Evolutionary conservation across 805 yeast genomes (phyloP).

Genomic region (Ascoidea rubescens): DNA sequence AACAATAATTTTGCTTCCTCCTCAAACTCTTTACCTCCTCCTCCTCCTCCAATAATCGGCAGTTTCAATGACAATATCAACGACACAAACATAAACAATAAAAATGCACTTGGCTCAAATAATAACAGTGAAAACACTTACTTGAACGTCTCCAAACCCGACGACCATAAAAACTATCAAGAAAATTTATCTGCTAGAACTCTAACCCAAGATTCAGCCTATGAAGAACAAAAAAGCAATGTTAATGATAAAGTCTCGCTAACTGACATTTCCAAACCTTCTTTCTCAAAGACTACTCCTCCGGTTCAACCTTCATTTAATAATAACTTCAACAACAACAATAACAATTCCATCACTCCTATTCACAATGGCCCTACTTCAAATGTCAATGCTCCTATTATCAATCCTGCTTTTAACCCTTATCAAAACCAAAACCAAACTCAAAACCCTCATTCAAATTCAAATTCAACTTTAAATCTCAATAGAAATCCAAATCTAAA

Average conservation of each 20-base stretch:
- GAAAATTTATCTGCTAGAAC: background rate
- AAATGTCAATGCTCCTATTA: too few relatives aligned
- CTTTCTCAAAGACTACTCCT: background rate
- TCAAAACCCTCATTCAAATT: too few relatives aligned
- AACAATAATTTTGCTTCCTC: background rate
- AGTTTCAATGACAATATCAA: conserved; percentile 1
- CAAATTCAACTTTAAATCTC: too few relatives aligned
- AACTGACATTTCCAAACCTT: background rate
- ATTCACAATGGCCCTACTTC: too few relatives aligned
- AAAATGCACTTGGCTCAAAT: background rate
- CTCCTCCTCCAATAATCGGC: conserved; percentile 1
- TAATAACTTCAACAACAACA: background rate
- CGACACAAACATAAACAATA: background rate
- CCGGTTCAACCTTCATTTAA: background rate
- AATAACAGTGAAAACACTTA: background rate
- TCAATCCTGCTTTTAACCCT: too few relatives aligned
- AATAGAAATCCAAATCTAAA: background rate
- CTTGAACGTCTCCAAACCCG: background rate
- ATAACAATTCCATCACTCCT: background rate
- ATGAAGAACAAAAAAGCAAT: background rate
- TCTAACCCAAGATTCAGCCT: too few relatives aligned
- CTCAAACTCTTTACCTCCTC: conserved; percentile 6
- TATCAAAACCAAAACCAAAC: too few relatives aligned
- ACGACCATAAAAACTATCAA: background rate
- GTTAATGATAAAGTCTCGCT: background rate